Evolutionary conservation across 345 rosid species (phyloP), one percentile per base, ranked within the genome.

Genomic region (Bruguiera sexangula): DNA sequence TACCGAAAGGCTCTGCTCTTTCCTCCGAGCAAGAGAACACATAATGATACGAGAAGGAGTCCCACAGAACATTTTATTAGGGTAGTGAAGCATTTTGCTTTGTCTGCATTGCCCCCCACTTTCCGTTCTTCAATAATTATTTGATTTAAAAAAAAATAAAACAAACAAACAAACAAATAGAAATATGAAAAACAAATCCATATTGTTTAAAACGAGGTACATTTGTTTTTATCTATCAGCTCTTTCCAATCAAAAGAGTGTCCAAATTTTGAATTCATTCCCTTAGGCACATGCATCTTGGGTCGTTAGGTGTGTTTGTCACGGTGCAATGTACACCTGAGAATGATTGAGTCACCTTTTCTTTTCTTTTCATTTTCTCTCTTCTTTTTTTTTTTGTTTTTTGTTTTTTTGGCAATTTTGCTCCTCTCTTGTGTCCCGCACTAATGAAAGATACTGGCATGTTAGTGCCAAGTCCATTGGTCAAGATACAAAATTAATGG

Each of bases 1-100:
- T 75, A 72, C 53, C 62, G 65, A 81, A 83, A 79, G 84, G 75
- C 68, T 21, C 69, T 67, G 79, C 63, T 78, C 81, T 78, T 80
- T 78, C 62, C 36, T 73, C 67, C 48, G 67, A 36, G 26, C n/a
- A 51, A 69, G 62, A 20, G 54, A 43, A 43, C 48, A 3, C 4
- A 43, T 11, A 13, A 3, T 3, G 46, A 31, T 5, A 57, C 21
- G 22, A 43, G 27, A 62, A 39, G 55, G 62, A 46, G 66, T 55
- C 76, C 69, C 67, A 64, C 73, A 2, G 13, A 21, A 20, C 22
- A 54, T 54, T 24, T 54, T 24, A 54, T 7, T 54, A 8, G 58
- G 58, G 26, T 11, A 54, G 24, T 54, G 26, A 22, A 55, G 2
- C 29, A n/a, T 46, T 34, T 70, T 34, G 18, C 18, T 11, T 2